phyloP scores from a whole-genome alignment of 257 asterid species.

The Solanum pimpinellifolium region DNA sequence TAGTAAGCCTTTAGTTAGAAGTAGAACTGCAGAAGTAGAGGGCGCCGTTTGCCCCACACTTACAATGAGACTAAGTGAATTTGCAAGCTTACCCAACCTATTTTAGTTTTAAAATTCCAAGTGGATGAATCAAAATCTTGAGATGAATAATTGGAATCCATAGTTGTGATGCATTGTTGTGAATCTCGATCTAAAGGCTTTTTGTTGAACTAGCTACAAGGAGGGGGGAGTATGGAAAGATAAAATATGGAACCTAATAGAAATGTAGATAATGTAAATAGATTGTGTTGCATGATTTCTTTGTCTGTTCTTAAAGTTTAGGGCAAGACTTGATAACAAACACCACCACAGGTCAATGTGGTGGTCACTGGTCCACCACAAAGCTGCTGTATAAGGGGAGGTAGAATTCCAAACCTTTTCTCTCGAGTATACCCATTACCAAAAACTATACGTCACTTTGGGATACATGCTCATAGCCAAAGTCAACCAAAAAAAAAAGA shows the following conservation, averaged over 20 bases:
- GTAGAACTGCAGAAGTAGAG: background rate
- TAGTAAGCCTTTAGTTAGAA: background rate
- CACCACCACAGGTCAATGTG: background rate
- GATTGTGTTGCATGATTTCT: background rate
- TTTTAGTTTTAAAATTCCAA: background rate
- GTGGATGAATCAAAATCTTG: background rate
- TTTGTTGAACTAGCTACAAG: background rate
- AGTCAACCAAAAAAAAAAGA: background rate
- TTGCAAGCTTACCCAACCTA: background rate
- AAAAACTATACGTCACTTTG: background rate
- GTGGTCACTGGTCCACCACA: background rate
- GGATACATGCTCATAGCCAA: background rate
- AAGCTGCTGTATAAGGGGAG: background rate
- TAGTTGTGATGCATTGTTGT: background rate
- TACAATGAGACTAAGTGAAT: background rate
- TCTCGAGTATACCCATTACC: background rate
- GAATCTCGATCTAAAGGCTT: background rate
- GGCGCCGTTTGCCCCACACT: background rate
- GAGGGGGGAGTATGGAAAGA: background rate
- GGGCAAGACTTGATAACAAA: background rate
- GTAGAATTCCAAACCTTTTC: background rate
- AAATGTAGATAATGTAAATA: background rate
- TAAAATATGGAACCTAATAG: background rate
- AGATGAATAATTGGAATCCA: background rate
- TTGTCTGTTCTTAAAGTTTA: background rate